These are phyloP conservation scores for Heterobasidion parviporum DNA, from an alignment of 1,284 basidiomycete genomes.

Conservation along the genomic window DNA sequence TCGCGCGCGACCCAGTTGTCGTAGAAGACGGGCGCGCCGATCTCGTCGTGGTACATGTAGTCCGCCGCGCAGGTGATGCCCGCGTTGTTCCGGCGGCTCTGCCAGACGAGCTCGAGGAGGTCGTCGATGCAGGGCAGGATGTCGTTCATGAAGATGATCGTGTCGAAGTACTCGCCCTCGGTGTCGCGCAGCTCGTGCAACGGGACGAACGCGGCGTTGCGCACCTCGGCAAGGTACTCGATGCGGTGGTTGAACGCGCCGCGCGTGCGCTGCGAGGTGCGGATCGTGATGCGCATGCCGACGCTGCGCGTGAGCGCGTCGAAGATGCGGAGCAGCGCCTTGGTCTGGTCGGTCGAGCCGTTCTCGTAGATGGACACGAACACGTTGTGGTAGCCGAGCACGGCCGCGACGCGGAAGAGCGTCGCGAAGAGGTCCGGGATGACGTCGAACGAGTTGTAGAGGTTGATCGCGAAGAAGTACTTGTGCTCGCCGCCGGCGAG, in stretches of 20 bases:
- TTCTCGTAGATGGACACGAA: conserved; percentile 98
- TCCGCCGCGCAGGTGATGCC: conserved; percentile 95
- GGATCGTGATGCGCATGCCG: conserved; percentile 85
- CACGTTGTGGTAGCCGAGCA: conserved; percentile 93
- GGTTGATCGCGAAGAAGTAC: conserved; percentile 96
- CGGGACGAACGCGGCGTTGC: conserved; percentile 90
- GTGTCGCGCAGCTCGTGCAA: conserved; percentile 86
- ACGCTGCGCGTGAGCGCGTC: conserved; percentile 84
- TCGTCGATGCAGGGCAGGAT: conserved; percentile 94
- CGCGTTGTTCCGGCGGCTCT: conserved; percentile 84
- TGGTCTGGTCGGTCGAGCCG: conserved; percentile 93
- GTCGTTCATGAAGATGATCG: conserved; percentile 97
- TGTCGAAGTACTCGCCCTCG: conserved; percentile 88
- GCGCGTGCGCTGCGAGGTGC: conserved; percentile 82
- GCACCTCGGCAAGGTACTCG: conserved; percentile 95
- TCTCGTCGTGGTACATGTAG: conserved; percentile 96
- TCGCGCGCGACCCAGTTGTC: conserved; percentile 98
- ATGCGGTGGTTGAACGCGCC: conserved; percentile 98
- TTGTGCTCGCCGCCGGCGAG: conserved; percentile 69
- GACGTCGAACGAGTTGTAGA: conserved; percentile 97
- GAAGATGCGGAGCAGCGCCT: conserved; percentile 87
- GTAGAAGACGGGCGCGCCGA: conserved; percentile 88
- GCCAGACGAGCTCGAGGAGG: conserved; percentile 92
- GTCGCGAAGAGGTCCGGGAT: conserved; percentile 94
- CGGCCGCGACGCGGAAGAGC: conserved; percentile 83